Evolutionary conservation across 306 rosid genomes (phyloP).

Genomic region (Benincasa hispida): DNA sequence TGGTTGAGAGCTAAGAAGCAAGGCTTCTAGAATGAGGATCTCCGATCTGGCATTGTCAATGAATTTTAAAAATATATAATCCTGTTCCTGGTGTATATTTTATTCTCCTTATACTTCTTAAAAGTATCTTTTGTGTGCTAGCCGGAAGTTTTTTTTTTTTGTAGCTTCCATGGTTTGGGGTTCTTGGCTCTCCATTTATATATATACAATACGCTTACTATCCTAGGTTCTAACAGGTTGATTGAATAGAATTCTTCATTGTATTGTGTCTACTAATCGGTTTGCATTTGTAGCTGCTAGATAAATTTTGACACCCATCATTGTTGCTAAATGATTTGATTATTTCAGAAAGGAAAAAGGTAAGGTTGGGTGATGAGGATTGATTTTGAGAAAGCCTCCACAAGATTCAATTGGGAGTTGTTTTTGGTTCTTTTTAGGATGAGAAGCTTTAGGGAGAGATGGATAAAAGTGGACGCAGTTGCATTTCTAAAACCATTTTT

Average conservation of each 20-base stretch:
- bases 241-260: not conserved
- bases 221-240: not conserved
- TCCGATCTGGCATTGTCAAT: not conserved
- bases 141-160: no score
- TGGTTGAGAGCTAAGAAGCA: not conserved
- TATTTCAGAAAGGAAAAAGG: not conserved
- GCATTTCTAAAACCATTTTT: not conserved
- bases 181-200: no score
- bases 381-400: not conserved
- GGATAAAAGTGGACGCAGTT: not conserved
- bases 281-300: not conserved
- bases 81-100: no score
- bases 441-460: not conserved
- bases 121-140: no score
- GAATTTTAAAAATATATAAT: not conserved
- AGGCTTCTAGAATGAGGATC: not conserved
- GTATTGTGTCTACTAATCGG: not conserved
- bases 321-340: not conserved
- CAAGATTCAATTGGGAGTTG: not conserved
- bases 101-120: no score
- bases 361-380: not conserved
- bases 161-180: no score
- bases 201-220: not conserved
- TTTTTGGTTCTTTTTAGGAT: not conserved
- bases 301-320: not conserved